phyloP scores from a whole-genome alignment of 1,284 basidiomycete species.

The Ustilago lituana region DNA sequence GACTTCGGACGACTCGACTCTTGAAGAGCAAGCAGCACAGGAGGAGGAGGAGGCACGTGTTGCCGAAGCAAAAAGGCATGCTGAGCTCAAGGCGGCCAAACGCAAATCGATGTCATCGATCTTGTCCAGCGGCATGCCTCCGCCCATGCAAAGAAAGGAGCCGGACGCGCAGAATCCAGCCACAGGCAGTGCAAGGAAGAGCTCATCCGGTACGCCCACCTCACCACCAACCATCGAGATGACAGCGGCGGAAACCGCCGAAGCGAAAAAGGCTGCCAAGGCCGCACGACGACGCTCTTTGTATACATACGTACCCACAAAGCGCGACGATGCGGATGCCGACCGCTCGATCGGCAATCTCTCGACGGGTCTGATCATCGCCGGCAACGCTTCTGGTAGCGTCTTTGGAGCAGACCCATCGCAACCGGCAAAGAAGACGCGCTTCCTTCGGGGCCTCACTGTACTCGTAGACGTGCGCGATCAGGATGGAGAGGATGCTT shows the following conservation, averaged over 20 bases:
- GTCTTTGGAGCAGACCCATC: too few relatives aligned
- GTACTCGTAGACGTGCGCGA: conserved; percentile 60
- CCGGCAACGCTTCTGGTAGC: not conserved
- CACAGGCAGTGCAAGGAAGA: not conserved
- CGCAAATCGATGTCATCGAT: conserved; percentile 36
- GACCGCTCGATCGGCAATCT: conserved; percentile 40
- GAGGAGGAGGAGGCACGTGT: conserved; percentile 26
- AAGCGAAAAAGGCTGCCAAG: conserved; percentile 38
- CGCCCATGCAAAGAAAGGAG: conserved; percentile 20
- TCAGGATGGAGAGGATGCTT: conserved; percentile 58
- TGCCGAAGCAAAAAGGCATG: conserved; percentile 34
- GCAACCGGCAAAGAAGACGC: conserved; percentile 9
- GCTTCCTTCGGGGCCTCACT: conserved; percentile 50
- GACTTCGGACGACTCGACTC: conserved; percentile 7
- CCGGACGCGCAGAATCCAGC: conserved; percentile 5
- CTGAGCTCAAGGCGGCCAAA: conserved; percentile 37
- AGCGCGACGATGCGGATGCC: conserved; percentile 34
- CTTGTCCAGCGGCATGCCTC: conserved; percentile 43
- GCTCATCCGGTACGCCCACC: not conserved
- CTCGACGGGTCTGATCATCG: conserved; percentile 23
- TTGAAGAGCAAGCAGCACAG: conserved; percentile 25
- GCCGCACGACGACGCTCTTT: conserved; percentile 48
- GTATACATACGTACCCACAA: conserved; percentile 43
- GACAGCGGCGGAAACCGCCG: conserved; percentile 15
- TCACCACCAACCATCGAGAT: not conserved